Base-by-base conservation (phyloP, 495 filamentous ascomycete species). In the Penicillium pulvis region DNA sequence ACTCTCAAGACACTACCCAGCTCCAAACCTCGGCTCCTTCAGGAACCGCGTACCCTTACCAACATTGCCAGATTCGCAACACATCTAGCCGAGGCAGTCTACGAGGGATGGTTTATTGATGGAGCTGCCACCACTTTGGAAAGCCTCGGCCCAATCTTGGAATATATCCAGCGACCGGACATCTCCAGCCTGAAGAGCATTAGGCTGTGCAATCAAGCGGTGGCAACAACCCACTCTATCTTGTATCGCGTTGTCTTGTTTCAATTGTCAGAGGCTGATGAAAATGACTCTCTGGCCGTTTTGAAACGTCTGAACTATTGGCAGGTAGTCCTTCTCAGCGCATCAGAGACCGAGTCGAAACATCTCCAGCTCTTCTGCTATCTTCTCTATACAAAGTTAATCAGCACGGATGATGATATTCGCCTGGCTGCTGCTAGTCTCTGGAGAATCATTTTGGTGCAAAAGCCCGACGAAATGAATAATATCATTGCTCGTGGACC, bases 61-160 rank as follows among this genome's bases (percentile, higher is more conserved):
- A 98, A 97, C 62, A 79, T 98, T 66, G 83, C 87, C 2, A 85
- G 92, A 19, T 89, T 96, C 55, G 83, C 86, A 26, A 77, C 83
- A 0, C 90, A 97, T 67, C 81, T 97, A 65, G 83, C 85, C 0
- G 95, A 98, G 73, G 90, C 91, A 30, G 85, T 97, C 16, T 97
- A 91, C 62, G 94, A 98, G 73, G 94, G 94, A 31, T 96, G 91
- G 91, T 97, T 97, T 65, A 81, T 96, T 44, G 85, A 92, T 58
- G 94, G 93, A 6, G 91, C 88, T 10, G 62, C 57, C 51, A 77
- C 85, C 3, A 83, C 90, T 52, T 74, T 97, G n/a, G 91, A 98
- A 62, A 95, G 96, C 60, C 81, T 88, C n/a, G 94, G 92, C 2
- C 82, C 83, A 7, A 69, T 97, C 20, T 71, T 98, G 16, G 93